Percentiles rank a stretch among this genome's conserved stretches.
Conservation (phyloP, 225 moss, liverwort and hornwort genomes). For the Ulota crispa region DNA sequence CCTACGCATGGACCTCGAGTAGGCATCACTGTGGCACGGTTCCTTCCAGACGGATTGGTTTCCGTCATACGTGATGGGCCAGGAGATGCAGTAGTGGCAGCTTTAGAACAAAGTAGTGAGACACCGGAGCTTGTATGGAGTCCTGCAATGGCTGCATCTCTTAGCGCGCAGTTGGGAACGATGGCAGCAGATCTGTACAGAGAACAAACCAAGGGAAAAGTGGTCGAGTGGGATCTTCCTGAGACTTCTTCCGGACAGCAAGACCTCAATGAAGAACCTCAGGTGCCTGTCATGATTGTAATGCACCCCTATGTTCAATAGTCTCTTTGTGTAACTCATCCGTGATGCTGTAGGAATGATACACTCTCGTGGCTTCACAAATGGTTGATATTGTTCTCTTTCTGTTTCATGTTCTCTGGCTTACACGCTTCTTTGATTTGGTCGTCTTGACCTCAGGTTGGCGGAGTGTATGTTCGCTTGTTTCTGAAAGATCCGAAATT, state of each 20-base stretch:
- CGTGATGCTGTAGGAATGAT: too few species aligned
- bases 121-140: slow-evolving; percentile 97
- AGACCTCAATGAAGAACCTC: slow-evolving; percentile 83
- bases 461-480: slow-evolving; percentile 90
- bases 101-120: slow-evolving; percentile 90
- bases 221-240: slow-evolving; percentile 93
- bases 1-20: slow-evolving; percentile 97
- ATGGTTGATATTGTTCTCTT: not conserved
- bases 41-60: slow-evolving; percentile 86
- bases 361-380: too few species aligned
- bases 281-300: slow-evolving; percentile 43
- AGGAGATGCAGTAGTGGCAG: slow-evolving; percentile 80
- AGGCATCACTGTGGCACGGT: slow-evolving; percentile 80
- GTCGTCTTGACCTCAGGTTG: slow-evolving; percentile 55
- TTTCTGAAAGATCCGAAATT: slow-evolving; percentile 94
- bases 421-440: slow-evolving; percentile 1
- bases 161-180: slow-evolving; percentile 79
- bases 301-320: too few species aligned
- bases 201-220: slow-evolving; percentile 89
- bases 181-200: slow-evolving; percentile 82
- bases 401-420: slow-evolving; percentile 12
- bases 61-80: slow-evolving; percentile 88
- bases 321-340: too few species aligned
- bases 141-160: slow-evolving; percentile 94
- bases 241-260: slow-evolving; percentile 79